Conservation (phyloP, 2,329 filamentous ascomycete species). For the Ceratocystis cubensis region DNA sequence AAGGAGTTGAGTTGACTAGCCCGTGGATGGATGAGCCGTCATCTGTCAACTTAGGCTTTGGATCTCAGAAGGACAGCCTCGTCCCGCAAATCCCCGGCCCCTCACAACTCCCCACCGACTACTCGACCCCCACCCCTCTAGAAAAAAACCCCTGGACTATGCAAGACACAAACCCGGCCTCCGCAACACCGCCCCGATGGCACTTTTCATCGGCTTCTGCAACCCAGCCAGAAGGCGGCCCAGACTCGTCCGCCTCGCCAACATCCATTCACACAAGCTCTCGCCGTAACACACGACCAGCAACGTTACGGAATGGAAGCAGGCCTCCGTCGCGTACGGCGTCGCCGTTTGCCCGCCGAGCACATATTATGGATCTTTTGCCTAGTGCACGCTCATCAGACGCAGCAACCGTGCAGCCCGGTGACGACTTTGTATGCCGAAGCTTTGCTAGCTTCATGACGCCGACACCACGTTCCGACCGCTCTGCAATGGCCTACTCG, state of each 20-base stretch:
- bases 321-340: background rate
- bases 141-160: conserved; percentile 19
- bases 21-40: conserved; percentile 21
- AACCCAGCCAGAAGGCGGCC: background rate
- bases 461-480: background rate
- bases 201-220: background rate
- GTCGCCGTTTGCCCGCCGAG: conserved; percentile 1
- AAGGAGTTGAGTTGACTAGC: conserved; percentile 2
- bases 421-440: conserved; percentile 18
- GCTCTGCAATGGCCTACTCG: background rate
- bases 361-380: conserved; percentile 19
- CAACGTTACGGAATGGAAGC: background rate
- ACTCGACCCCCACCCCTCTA: conserved; percentile 14
- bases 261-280: background rate
- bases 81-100: conserved; percentile 17
- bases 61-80: conserved; percentile 9
- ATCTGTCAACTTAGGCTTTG: conserved; percentile 16
- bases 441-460: conserved; percentile 21
- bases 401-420: background rate
- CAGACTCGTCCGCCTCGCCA: conserved; percentile 1
- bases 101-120: conserved; percentile 18
- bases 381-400: conserved; percentile 11
- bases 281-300: background rate
- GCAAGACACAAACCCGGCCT: conserved; percentile 2
- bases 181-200: conserved; percentile 9